phyloP scores from a whole-genome alignment of 2,329 filamentous ascomycete species.

The Blastomyces silverae region DNA sequence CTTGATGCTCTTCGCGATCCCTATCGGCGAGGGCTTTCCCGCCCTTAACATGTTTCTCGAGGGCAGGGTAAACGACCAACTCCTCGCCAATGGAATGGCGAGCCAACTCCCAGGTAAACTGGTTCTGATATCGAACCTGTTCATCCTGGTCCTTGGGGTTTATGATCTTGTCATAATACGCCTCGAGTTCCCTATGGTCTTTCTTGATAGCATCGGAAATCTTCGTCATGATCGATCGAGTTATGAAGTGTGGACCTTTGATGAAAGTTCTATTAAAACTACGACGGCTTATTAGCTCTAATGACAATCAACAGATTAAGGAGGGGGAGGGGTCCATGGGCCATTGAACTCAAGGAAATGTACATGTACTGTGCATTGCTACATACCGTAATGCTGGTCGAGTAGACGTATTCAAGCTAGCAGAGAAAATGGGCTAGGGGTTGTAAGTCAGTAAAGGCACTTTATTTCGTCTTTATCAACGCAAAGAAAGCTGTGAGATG shows the following conservation, averaged over 20 bases:
- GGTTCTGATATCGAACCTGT: constrained; percentile 42
- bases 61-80: constrained; percentile 47
- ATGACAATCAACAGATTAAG: constrained; percentile 2
- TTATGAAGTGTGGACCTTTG: not conserved
- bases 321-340: too few relatives aligned
- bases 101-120: constrained; percentile 47
- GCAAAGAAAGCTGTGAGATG: not conserved
- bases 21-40: constrained; percentile 43
- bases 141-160: constrained; percentile 36
- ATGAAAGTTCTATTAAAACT: not conserved
- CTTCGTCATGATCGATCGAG: constrained; percentile 15
- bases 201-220: constrained; percentile 34
- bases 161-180: constrained; percentile 39
- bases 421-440: not conserved
- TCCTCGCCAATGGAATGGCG: constrained; percentile 47
- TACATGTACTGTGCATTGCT: not conserved
- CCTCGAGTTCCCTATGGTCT: constrained; percentile 38
- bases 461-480: not conserved
- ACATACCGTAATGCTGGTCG: not conserved
- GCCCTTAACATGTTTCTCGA: constrained; percentile 43
- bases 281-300: not conserved
- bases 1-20: constrained; percentile 46
- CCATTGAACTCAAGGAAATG: not conserved
- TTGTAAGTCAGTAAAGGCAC: not conserved
- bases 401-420: not conserved